Conservation (phyloP, 2,329 filamentous ascomycete species). For the Clonostachys rosea region DNA sequence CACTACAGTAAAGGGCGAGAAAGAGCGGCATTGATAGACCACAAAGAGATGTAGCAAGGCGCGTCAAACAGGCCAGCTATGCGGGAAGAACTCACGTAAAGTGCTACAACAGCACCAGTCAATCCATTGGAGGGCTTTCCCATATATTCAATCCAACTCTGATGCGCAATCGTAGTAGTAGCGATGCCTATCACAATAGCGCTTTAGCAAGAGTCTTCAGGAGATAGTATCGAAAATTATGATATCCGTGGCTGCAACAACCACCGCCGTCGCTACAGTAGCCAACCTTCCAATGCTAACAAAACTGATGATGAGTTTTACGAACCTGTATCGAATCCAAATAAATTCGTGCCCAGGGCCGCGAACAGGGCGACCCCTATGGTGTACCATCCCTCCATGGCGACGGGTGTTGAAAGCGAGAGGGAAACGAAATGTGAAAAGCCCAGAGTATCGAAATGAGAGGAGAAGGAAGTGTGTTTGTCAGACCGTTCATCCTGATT, state of each 20-base stretch:
- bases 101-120: slow-evolving; percentile 38
- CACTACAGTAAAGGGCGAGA: background rate
- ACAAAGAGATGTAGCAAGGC: background rate
- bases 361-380: slow-evolving; percentile 43
- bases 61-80: no score
- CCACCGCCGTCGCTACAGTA: slow-evolving; percentile 31
- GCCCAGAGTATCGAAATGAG: no score
- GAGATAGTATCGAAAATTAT: slow-evolving; percentile 35
- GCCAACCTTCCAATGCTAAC: background rate
- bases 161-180: slow-evolving; percentile 20
- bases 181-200: slow-evolving; percentile 39
- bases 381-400: no score
- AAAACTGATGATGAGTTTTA: background rate
- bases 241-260: slow-evolving; percentile 56
- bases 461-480: no score
- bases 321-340: slow-evolving; percentile 29
- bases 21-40: background rate
- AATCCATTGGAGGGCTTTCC: slow-evolving; percentile 45
- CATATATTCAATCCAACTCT: slow-evolving; percentile 58
- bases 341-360: slow-evolving; percentile 54
- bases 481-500: no score
- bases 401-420: no score
- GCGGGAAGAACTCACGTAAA: no score
- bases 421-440: no score
- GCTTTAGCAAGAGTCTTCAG: background rate